phyloP scores from a whole-genome alignment of 768 basidiomycete genomes.

The Dioszegia hungarica region DNA sequence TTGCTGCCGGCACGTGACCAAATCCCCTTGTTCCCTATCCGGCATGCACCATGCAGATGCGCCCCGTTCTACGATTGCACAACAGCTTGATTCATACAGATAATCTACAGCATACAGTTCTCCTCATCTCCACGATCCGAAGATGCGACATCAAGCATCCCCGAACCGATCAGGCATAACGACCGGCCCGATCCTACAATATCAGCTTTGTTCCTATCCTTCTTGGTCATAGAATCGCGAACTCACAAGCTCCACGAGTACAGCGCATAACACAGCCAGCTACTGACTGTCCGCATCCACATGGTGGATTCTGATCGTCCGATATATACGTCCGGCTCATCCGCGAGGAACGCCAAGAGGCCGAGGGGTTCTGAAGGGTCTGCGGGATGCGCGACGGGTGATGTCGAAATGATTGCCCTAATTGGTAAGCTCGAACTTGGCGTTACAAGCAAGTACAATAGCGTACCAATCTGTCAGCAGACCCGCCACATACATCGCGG shows the following conservation, averaged over 20 bases:
- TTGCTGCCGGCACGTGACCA: not conserved
- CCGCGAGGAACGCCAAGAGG: constrained; percentile 12
- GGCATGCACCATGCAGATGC: too few relatives aligned
- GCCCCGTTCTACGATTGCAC: too few relatives aligned
- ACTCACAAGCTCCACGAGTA: constrained; percentile 48
- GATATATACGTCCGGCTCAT: constrained; percentile 64
- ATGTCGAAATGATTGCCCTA: constrained; percentile 49
- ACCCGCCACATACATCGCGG: constrained; percentile 96
- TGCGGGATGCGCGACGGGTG: constrained; percentile 38
- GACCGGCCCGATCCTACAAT: not conserved
- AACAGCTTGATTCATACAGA: constrained; percentile 1
- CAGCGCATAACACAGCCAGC: constrained; percentile 70
- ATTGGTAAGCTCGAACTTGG: not conserved
- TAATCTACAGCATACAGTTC: not conserved
- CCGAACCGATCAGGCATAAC: constrained; percentile 34
- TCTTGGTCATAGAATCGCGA: not conserved
- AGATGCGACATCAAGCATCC: constrained; percentile 12
- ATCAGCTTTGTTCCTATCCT: not conserved
- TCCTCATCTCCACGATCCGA: not conserved
- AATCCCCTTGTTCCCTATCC: too few relatives aligned
- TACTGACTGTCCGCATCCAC: constrained; percentile 98
- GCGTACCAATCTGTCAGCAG: constrained; percentile 92
- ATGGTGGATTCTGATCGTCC: constrained; percentile 93
- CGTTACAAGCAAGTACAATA: not conserved
- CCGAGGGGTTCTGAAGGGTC: constrained; percentile 25